Evolutionary conservation across 2,329 filamentous ascomycete genomes (phyloP), one percentile per base, ranked within the genome.

Genomic region (Fragosphaeria purpurea): DNA sequence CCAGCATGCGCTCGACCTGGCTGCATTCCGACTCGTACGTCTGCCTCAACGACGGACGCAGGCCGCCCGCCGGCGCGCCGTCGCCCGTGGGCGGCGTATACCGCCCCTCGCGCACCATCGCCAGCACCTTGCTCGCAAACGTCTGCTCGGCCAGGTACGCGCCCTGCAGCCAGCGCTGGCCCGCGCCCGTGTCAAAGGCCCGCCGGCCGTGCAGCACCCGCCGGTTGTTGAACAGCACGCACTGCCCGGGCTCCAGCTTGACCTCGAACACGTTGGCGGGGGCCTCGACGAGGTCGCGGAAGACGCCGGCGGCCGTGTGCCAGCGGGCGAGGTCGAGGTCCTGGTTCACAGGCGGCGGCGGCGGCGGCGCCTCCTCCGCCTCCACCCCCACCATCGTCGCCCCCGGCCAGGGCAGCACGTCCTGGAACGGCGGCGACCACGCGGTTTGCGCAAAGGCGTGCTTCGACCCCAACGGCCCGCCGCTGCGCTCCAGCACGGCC

Each of bases 191-290:
- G 62, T 91, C 81, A 65, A 97, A 97, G 34, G 81, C 79, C 12
- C 73, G 76, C 4, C 93, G 74, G 0, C 89, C 91, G 70, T 97
- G 93, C 62, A 95, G 66, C n/a, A 95, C 74, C 13, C 91, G 76
- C 53, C 81, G 70, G 62, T 97, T 97, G 63, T 95, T 85, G 62
- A 98, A 97, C n/a, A 98, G 75, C 10, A 90, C 89, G 62, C 88
- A 95, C 61, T 95, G 86, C 4, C 91, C 93, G 4, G 86, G 81
- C 49, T 80, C 71, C 65, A 96, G 71, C 65, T 84, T 84, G 52
- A 84, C 73, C 70, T 91, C 76, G 61, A 83, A 85, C 48, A 88
- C 66, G 53, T 78, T 78, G 4, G 70, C 62, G 0, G 74, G 67
- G 1, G 71, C 62, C 56, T 87, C 82, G 31, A 93, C 66, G 0